Evolutionary conservation across 371 early-diverging fungal species (phyloP), one percentile per base, ranked within the genome.

Genomic region (Mortierella sp.): DNA sequence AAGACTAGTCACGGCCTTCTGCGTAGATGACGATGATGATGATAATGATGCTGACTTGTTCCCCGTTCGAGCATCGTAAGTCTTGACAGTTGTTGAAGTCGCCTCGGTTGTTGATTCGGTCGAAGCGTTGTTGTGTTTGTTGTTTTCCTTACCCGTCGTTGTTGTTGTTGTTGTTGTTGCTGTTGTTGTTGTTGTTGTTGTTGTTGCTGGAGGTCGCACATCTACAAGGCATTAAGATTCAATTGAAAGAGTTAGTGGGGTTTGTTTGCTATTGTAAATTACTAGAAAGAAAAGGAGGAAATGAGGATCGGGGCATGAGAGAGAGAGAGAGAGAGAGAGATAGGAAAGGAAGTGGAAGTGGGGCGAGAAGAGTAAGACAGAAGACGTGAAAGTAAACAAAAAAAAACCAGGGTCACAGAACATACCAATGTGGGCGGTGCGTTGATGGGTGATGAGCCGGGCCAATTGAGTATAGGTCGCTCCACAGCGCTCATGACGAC

Each of bases 391-490:
- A 41, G 41, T 41, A 41, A 41, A 41, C 41, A 41, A 51, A 21
- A 49, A 54, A 38, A 21, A 4, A 21, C 51, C 43, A 4, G 72
- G 12, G 77, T 54, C 54, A 78, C 60, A 58, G 65, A 78, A 54
- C 72, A 49, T 65, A 54, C 78, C 78, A 16, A 54, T 72, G 70
- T 78, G 78, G 8, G 78, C 74, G 7, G 78, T 73, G 74, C 78
- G 78, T 29, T 78, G 78, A 24, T 78, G 78, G 3, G 78, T 78
- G 55, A 78, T 78, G 38, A 78, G 51, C 29, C 78, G 74, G 1
- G 78, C 78, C 10, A 78, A 24, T 44, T 78, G 78, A 29, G 78
- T 78, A 32, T 78, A 78, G 12, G 78, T 78, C 21, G 78, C 78
- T 5, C 78, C 78, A 68, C 78, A 78, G 12, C 70, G 55, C 24